Evolutionary conservation across 2,329 filamentous ascomycete species (phyloP).

Genomic region (Colletotrichum paranaense): DNA sequence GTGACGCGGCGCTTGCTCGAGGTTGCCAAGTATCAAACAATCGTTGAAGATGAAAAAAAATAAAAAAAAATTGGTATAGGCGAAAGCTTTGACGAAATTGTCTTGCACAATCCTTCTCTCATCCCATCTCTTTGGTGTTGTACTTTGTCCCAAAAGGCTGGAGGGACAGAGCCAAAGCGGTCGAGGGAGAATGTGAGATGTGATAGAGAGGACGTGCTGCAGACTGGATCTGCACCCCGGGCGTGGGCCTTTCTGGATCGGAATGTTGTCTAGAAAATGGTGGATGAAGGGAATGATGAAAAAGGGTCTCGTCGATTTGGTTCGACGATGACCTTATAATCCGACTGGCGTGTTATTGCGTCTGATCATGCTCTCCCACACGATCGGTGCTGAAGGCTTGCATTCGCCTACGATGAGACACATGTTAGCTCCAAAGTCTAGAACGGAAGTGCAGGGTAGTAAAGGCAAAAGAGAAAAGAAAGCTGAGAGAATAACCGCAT

Average conservation of each 20-base stretch:
- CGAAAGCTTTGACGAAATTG: not conserved
- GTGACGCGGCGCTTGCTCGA: not conserved
- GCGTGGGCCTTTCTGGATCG: not conserved
- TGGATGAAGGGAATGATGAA: not conserved
- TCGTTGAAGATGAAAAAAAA: not conserved
- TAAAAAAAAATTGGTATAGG: not conserved
- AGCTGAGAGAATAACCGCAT: not conserved
- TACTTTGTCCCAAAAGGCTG: constrained; percentile 6
- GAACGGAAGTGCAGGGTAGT: not conserved
- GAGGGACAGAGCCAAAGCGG: not conserved
- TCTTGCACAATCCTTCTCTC: not conserved
- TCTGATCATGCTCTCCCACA: constrained; percentile 51
- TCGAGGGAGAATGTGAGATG: constrained; percentile 9
- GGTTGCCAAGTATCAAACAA: not conserved
- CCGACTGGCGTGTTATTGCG: constrained; percentile 43
- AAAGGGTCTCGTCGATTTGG: not conserved
- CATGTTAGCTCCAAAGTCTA: constrained; percentile 12
- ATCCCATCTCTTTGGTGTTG: not conserved
- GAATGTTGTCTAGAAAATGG: not conserved
- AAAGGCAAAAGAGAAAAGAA: not conserved
- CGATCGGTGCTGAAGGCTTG: constrained; percentile 47
- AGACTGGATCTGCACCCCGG: constrained; percentile 6
- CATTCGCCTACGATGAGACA: constrained; percentile 45
- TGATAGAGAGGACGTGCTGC: not conserved
- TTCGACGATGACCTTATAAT: constrained; percentile 8